These are phyloP conservation scores for Talaromyces marneffei DNA, from an alignment of 2,329 filamentous ascomycete genomes.

Conservation along the genomic window DNA sequence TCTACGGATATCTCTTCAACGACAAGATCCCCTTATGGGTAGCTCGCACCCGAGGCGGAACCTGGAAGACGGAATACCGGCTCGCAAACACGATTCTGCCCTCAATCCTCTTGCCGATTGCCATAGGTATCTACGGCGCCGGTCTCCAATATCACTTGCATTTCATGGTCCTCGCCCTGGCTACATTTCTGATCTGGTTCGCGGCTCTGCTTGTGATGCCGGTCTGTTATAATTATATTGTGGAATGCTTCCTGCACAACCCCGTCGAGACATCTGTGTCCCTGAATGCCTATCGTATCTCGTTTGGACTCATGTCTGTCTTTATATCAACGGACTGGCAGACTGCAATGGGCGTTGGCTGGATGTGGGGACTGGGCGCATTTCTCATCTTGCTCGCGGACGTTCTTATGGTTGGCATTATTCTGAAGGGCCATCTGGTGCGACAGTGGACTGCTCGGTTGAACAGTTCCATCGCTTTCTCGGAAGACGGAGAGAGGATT, in stretches of 20 bases:
- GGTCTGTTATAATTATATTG: background rate
- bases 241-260: constrained; percentile 5
- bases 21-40: constrained; percentile 19
- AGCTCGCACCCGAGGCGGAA: constrained; percentile 20
- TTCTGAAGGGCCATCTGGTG: constrained; percentile 4
- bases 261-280: constrained; percentile 2
- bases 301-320: background rate
- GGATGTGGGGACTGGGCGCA: constrained; percentile 5
- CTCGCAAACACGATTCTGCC: constrained; percentile 17
- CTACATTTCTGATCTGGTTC: constrained; percentile 1
- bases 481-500: constrained; percentile 9
- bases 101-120: constrained; percentile 4
- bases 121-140: background rate
- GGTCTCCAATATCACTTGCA: constrained; percentile 8
- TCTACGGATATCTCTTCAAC: constrained; percentile 17
- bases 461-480: background rate
- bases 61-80: constrained; percentile 38
- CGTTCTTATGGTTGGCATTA: constrained; percentile 3
- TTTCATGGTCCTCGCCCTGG: constrained; percentile 7
- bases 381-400: constrained; percentile 5
- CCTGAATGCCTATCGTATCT: background rate
- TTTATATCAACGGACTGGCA: constrained; percentile 3
- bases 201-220: constrained; percentile 1
- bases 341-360: background rate
- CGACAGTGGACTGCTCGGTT: constrained; percentile 1